Percentiles rank a stretch among this genome's conserved stretches.
Evolutionary conservation across 371 early-diverging fungal genomes (phyloP).

Genomic region (Massospora cicadina): DNA sequence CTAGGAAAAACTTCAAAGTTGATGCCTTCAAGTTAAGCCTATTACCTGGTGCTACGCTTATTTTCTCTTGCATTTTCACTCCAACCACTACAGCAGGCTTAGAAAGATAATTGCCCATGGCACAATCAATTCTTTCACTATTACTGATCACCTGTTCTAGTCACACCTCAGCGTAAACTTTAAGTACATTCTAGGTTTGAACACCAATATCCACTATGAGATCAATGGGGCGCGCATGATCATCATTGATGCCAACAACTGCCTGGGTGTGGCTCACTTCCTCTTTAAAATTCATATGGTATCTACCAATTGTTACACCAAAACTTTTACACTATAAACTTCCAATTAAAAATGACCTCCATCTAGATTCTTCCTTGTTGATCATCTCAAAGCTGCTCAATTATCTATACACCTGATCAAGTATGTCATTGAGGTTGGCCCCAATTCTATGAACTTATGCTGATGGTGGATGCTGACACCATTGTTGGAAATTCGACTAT

Average conservation of each 20-base stretch:
- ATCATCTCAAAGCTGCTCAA: conserved; percentile 23
- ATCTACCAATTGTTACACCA: conserved; percentile 13
- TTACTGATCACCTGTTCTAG: conserved; percentile 70
- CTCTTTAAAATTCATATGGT: conserved; percentile 41
- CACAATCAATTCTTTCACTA: conserved; percentile 62
- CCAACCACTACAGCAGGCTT: conserved; percentile 81
- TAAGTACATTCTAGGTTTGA: conserved; percentile 38
- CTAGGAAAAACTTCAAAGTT: conserved; percentile 65
- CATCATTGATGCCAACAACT: conserved; percentile 79
- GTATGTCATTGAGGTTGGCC: too few species aligned
- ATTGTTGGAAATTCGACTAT: too few species aligned
- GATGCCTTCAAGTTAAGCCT: conserved; percentile 81
- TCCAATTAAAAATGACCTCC: conserved; percentile 43
- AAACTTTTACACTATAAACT: conserved; percentile 84
- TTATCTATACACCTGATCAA: too few species aligned
- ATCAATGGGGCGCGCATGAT: conserved; percentile 40
- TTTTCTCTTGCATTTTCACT: conserved; percentile 75
- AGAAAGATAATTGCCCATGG: conserved; percentile 45
- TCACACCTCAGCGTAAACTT: conserved; percentile 39
- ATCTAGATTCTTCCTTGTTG: conserved; percentile 22
- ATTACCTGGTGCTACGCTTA: conserved; percentile 52
- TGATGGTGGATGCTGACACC: too few species aligned
- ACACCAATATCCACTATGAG: conserved; percentile 43
- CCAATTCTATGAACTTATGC: too few species aligned
- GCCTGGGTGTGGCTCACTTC: conserved; percentile 81